A percentile compares a stretch with the other conserved stretches of the same genome.
Evolutionary conservation across 148 eudicot genomes (phyloP).

Genomic region (Euryodendron excelsum): DNA sequence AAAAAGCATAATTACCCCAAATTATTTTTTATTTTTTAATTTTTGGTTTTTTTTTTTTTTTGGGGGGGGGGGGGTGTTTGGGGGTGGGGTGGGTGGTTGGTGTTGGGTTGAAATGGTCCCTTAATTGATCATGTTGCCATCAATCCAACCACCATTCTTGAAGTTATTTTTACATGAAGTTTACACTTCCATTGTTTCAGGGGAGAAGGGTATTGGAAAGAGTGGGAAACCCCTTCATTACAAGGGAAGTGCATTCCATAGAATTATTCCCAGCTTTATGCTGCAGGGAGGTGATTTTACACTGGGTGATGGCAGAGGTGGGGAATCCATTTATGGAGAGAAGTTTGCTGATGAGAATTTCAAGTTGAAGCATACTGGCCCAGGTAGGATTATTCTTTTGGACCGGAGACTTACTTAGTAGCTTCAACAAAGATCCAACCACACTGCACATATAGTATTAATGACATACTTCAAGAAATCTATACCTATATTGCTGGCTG

Average conservation of each 20-base stretch:
- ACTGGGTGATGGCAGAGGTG: conserved; percentile 89
- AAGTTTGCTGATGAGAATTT: conserved; percentile 96
- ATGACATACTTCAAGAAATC: not conserved
- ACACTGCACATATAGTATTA: not conserved
- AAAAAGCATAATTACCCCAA: too few species aligned
- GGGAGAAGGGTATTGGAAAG: conserved; percentile 91
- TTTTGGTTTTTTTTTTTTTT: not conserved
- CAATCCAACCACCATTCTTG: not conserved
- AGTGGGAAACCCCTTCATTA: conserved; percentile 89
- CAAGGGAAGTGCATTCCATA: conserved; percentile 91
- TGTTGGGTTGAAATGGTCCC: too few species aligned
- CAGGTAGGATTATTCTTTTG: conserved; percentile 46
- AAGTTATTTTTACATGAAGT: not conserved
- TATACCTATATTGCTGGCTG: not conserved
- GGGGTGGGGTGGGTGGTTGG: too few species aligned
- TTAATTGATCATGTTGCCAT: not conserved
- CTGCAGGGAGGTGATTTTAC: conserved; percentile 98
- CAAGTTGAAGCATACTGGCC: conserved; percentile 96
- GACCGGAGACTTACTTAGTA: not conserved
- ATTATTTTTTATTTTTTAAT: too few species aligned
- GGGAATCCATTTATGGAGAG: conserved; percentile 97
- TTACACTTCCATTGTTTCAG: conserved; percentile 30
- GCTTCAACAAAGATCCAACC: not conserved
- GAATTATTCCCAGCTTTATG: conserved; percentile 97
- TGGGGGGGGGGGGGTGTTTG: not conserved